Base-by-base conservation (phyloP, 164 flowering plant genomes). In the Aristolochia contorta region DNA sequence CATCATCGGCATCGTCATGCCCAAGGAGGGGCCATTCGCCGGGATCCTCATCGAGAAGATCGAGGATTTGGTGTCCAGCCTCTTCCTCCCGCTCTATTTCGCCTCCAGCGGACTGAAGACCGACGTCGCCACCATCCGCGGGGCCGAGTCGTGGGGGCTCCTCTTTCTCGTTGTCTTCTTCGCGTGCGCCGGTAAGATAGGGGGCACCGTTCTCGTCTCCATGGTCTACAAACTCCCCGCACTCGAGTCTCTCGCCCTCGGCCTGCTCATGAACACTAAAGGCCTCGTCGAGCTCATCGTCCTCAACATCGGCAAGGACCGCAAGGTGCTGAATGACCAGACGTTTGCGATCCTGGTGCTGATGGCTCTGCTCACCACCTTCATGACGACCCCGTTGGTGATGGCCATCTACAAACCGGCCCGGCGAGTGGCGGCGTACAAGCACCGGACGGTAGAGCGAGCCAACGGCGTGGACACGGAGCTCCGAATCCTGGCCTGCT, bases 361-460 rank as follows among this genome's bases (percentile, higher is more conserved):
- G 20, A 82, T 82, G 86, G 86, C 83, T 0, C 56, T 82, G 12
- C 69, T 82, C 69, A 82, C 86, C 27, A 82, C 86, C 61, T 82
- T 82, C 77, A 74, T 82, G 41, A 82, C 86, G 3, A 82, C 86
- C n/a, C 86, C 86, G 0, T 21, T 72, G 0, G 82, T 82, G 24
- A 65, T 64, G 67, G 70, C 75, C 6, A 56, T 81, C 12, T 73
- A 74, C 47, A 76, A 81, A 48, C 77, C 85, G 0, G 82, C 79
- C 0, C 63, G 76, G 37, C 62, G 37, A 61, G 51, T 27, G 9
- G 47, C 62, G 10, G 61, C 71, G 0, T 77, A 81, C 76, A 78
- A 75, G 68, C 69, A 78, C 71, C 59, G 77, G 10, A 76, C 76
- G 18, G 53, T 80, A 56, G 64, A 68, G n/a, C 67, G 80, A 14